Percentiles rank a stretch among this genome's conserved stretches.
Evolutionary conservation across 441 rosid species (phyloP).

Genomic region (Gossypium trilobum): DNA sequence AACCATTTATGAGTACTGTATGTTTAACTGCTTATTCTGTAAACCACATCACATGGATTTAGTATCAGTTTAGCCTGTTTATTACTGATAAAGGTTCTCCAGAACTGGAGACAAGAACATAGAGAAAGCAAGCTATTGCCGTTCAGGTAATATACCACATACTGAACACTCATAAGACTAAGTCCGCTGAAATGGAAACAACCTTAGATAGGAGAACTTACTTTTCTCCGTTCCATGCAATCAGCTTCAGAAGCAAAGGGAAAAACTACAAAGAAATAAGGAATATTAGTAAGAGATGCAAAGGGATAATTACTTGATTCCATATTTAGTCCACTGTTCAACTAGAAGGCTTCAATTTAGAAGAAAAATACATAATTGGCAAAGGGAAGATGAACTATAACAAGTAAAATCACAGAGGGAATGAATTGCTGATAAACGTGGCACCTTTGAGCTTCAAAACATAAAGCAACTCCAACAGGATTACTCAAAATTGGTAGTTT

Average conservation of each 20-base stretch:
- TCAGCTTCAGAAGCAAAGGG: conserved; percentile 84
- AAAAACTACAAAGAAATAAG: conserved; percentile 56
- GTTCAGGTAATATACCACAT: neutral
- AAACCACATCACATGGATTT: neutral
- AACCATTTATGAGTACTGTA: neutral
- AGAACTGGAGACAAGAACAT: neutral
- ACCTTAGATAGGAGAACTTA: conserved; percentile 28
- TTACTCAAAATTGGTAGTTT: neutral
- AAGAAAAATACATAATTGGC: neutral
- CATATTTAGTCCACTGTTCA: conserved; percentile 15
- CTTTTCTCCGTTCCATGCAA: conserved; percentile 93
- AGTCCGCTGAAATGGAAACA: neutral
- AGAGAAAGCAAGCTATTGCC: neutral
- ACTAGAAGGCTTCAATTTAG: neutral
- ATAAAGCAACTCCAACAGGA: neutral
- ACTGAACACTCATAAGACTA: neutral
- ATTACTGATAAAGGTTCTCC: neutral
- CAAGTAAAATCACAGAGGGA: neutral
- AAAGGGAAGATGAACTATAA: neutral
- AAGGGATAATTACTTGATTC: neutral
- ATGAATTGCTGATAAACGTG: neutral
- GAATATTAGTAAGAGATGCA: conserved; percentile 18
- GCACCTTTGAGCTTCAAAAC: neutral
- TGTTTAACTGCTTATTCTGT: neutral
- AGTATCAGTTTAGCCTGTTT: neutral